Evolutionary conservation across 108 stramenopile genomes (phyloP).

Genomic region (Skeletonema menzelii): DNA sequence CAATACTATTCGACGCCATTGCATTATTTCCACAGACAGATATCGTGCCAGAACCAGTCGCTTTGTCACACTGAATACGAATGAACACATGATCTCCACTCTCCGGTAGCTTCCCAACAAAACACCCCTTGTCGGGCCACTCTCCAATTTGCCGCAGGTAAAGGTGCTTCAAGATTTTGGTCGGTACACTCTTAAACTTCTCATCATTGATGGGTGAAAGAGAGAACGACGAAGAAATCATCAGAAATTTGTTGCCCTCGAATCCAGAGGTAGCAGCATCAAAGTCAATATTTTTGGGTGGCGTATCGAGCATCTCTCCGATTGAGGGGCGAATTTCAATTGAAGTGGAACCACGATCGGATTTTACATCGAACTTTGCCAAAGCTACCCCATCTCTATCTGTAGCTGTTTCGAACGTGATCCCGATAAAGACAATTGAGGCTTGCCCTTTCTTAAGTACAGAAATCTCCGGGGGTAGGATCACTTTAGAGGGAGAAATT

Average conservation of each 20-base stretch:
- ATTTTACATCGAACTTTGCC: conserved; percentile 74
- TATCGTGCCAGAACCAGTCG: conserved; percentile 52
- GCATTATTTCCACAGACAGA: conserved; percentile 79
- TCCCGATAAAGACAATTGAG: conserved; percentile 41
- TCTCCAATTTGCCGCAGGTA: conserved; percentile 56
- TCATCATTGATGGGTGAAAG: conserved; percentile 25
- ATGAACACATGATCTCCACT: conserved; percentile 61
- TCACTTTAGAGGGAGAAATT: conserved; percentile 44
- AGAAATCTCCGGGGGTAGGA: conserved; percentile 72
- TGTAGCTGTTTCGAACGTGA: conserved; percentile 67
- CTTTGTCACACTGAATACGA: conserved; percentile 46
- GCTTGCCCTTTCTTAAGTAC: conserved; percentile 54
- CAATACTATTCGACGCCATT: conserved; percentile 66
- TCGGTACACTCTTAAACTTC: conserved; percentile 9
- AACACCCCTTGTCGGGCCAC: conserved; percentile 37
- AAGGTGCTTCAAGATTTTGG: conserved; percentile 32
- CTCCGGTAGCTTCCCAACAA: conserved; percentile 57
- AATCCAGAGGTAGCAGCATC: conserved; percentile 50
- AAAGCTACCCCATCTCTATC: conserved; percentile 73
- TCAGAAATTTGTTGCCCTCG: conserved; percentile 68
- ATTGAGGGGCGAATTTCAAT: conserved; percentile 77
- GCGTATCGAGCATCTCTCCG: conserved; percentile 55
- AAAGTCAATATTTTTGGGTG: conserved; percentile 51
- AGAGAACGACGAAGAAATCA: conserved; percentile 26
- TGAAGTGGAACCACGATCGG: conserved; percentile 58